Percentiles rank a stretch among this genome's conserved stretches.
These are phyloP conservation scores for Colletotrichum shisoi DNA, from an alignment of 2,329 filamentous ascomycete species.

Conservation along the genomic window DNA sequence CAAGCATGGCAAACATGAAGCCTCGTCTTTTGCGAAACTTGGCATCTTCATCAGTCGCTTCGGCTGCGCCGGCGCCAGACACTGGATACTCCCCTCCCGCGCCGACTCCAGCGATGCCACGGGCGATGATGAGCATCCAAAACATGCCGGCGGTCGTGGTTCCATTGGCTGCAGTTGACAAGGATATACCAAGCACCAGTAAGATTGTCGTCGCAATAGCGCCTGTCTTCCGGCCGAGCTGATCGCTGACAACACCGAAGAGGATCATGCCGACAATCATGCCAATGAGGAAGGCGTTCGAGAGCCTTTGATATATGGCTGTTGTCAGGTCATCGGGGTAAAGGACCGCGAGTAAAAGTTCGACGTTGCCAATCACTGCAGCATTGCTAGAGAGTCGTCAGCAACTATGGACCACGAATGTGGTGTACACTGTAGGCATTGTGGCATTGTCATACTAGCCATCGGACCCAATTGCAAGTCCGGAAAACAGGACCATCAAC, in stretches of 20 bases:
- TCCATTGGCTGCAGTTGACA: conserved; percentile 57
- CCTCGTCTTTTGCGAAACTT: conserved; percentile 57
- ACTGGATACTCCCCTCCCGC: conserved; percentile 63
- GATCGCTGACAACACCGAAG: conserved; percentile 60
- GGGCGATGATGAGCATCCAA: conserved; percentile 59
- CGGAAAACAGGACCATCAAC: conserved; percentile 56
- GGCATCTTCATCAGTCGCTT: conserved; percentile 61
- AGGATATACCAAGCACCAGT: conserved; percentile 56
- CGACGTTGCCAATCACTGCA: conserved; percentile 56
- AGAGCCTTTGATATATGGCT: conserved; percentile 59
- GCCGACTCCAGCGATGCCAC: conserved; percentile 54
- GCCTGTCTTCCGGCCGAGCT: conserved; percentile 59
- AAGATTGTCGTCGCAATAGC: conserved; percentile 57
- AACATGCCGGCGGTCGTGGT: conserved; percentile 52
- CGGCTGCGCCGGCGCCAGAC: conserved; percentile 57
- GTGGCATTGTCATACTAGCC: conserved; percentile 48
- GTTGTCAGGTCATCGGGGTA: conserved; percentile 55
- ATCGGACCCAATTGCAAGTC: conserved; percentile 57
- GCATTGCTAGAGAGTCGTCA: conserved; percentile 49
- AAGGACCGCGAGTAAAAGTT: conserved; percentile 52
- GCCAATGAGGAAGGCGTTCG: conserved; percentile 64
- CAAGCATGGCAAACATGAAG: conserved; percentile 65
- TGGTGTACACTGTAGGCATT: not conserved
- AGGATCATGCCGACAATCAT: conserved; percentile 65
- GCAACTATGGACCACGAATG: not conserved